Conservation (phyloP, 2,329 filamentous ascomycete genomes). For the Ceratocystis albifundus region DNA sequence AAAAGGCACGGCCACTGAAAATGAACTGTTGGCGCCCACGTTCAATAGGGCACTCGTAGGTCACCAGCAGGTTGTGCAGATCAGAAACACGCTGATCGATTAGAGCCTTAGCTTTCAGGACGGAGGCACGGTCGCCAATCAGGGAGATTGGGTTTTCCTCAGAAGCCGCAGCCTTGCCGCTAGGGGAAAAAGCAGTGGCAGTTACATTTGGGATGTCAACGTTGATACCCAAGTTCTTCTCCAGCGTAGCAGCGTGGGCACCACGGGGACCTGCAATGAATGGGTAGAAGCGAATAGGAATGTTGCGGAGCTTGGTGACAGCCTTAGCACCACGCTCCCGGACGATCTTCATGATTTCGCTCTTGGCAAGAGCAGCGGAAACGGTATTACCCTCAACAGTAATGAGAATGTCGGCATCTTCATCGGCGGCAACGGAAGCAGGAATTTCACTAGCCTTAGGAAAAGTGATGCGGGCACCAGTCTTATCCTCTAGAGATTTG, state of each 20-base stretch:
- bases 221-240: slow-evolving; percentile 66
- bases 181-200: slow-evolving; percentile 32
- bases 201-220: slow-evolving; percentile 57
- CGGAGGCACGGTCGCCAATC: slow-evolving; percentile 71
- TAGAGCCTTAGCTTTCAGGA: slow-evolving; percentile 65
- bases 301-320: slow-evolving; percentile 67
- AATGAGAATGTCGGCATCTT: slow-evolving; percentile 76
- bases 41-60: slow-evolving; percentile 72
- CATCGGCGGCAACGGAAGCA: slow-evolving; percentile 50
- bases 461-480: slow-evolving; percentile 80
- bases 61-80: slow-evolving; percentile 61
- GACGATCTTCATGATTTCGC: slow-evolving; percentile 77
- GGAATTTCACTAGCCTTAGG: slow-evolving; percentile 62
- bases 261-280: slow-evolving; percentile 81
- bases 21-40: slow-evolving; percentile 90
- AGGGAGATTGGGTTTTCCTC: slow-evolving; percentile 65
- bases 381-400: slow-evolving; percentile 83
- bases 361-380: slow-evolving; percentile 69
- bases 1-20: slow-evolving; percentile 59
- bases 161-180: slow-evolving; percentile 44
- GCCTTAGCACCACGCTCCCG: slow-evolving; percentile 74
- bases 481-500: slow-evolving; percentile 77
- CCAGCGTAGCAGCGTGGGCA: slow-evolving; percentile 52
- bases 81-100: slow-evolving; percentile 70
- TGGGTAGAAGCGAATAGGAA: slow-evolving; percentile 87